phyloP scores from a whole-genome alignment of 2,329 filamentous ascomycete genomes.

The Ophiobolus disseminans region DNA sequence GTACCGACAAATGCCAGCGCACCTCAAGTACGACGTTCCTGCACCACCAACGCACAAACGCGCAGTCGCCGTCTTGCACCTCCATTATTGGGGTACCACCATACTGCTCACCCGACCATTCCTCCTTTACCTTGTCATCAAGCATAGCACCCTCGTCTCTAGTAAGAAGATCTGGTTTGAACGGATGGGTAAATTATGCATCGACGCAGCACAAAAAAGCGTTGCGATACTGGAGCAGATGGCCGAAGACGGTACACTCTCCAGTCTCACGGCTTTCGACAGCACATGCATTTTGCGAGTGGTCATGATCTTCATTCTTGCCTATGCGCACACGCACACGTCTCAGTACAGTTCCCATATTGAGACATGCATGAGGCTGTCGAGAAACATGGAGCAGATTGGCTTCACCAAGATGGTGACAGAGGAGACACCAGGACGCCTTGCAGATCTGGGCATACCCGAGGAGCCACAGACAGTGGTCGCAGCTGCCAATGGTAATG shows the following conservation, averaged over 20 bases:
- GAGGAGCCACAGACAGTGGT: conserved; percentile 18
- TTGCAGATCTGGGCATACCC: conserved; percentile 40
- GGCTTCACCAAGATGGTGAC: conserved; percentile 46
- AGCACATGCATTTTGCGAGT: conserved; percentile 44
- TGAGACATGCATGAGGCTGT: conserved; percentile 29
- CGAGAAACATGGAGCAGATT: conserved; percentile 40
- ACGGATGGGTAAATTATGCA: conserved; percentile 42
- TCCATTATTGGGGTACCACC: conserved; percentile 46
- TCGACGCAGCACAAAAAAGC: conserved; percentile 42
- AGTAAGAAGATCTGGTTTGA: conserved; percentile 44
- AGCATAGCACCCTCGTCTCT: conserved; percentile 27
- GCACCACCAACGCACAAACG: conserved; percentile 43
- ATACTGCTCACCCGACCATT: conserved; percentile 46
- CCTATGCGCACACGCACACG: conserved; percentile 39
- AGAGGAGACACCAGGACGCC: conserved; percentile 41
- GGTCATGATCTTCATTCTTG: conserved; percentile 46
- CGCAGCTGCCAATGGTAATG: conserved; percentile 1
- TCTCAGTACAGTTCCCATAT: conserved; percentile 38
- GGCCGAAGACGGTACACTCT: conserved; percentile 32
- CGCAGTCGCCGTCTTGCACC: conserved; percentile 42
- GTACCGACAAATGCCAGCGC: conserved; percentile 40
- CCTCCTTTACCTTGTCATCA: conserved; percentile 43
- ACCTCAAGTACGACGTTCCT: conserved; percentile 41
- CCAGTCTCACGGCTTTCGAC: conserved; percentile 45
- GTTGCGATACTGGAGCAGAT: conserved; percentile 38